Evolutionary conservation across 257 asterid species (phyloP), one percentile per base, ranked within the genome.

Genomic region (Knoxia roxburghii): DNA sequence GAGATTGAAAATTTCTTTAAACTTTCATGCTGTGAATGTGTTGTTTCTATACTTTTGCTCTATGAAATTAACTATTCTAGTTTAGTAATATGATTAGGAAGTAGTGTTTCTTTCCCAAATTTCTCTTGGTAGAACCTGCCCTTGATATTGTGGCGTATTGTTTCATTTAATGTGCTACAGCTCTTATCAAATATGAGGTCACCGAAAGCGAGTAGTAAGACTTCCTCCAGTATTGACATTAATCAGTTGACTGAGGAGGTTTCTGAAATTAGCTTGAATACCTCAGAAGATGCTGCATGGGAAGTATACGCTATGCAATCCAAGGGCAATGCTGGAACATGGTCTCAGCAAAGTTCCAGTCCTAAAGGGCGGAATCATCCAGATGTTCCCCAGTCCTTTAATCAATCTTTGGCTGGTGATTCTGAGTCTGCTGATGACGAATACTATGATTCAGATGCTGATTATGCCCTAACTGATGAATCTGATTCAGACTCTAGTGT

Each of bases 211-310:
- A 40, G 56, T 7, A 70, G 52, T 11, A 58, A 68, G 70, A 30
- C 70, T 67, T 71, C 68, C 69, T 66, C 78, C 24, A 67, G 56
- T 43, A 73, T 77, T 45, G 71, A 69, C 5, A 17, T 75, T 21
- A 75, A 77, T 59, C 80, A 83, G 29, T 59, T 82, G 71, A 68
- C 77, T 39, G 75, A 32, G 54, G 84, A 78, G 21, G 68, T 87
- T 30, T 75, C 82, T 12, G 79, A 74, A 67, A 33, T 86, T 75
- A 64, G 56, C 63, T 24, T 84, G 64, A 73, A 69, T 51, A 41
- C 79, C 49, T 46, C 75, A 18, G 70, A 77, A 65, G 83, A 72
- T 56, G 95, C 80, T 43, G 96, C 87, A 21, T 86, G 98, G 98
- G 86, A 81, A 76, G 86, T 82, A 12, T 76, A 62, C 32, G 77